These are phyloP conservation scores for Coemansia erecta DNA, from an alignment of 192 early-diverging fungal species.

Conservation along the genomic window DNA sequence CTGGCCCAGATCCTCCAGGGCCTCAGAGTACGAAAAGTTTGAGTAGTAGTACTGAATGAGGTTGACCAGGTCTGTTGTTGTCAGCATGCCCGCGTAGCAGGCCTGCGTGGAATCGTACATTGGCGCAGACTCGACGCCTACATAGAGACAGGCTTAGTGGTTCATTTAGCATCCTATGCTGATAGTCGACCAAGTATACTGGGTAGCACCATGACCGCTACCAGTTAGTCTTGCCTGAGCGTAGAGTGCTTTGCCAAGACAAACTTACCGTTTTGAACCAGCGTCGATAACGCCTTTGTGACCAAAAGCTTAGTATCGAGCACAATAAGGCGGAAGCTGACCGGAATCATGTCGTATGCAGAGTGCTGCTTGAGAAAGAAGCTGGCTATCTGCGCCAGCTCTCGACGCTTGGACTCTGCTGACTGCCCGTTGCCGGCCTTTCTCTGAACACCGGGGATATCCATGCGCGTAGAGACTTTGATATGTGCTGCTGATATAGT, in stretches of 20 bases:
- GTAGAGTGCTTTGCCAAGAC: background rate
- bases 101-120: conserved; percentile 80
- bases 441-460: conserved; percentile 24
- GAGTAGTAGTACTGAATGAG: conserved; percentile 91
- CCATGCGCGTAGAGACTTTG: conserved; percentile 15
- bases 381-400: conserved; percentile 52
- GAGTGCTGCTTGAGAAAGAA: conserved; percentile 78
- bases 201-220: too few relatives aligned
- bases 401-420: conserved; percentile 36
- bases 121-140: conserved; percentile 90
- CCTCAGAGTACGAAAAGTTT: conserved; percentile 73
- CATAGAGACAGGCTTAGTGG: too few relatives aligned
- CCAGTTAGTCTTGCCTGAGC: background rate
- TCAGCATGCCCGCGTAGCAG: conserved; percentile 92
- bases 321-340: conserved; percentile 86
- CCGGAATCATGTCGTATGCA: conserved; percentile 88
- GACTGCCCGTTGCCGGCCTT: conserved; percentile 8
- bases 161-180: too few relatives aligned
- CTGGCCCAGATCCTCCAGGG: conserved; percentile 84
- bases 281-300: conserved; percentile 85
- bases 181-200: too few relatives aligned
- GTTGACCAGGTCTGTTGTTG: conserved; percentile 93
- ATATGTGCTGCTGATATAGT: too few relatives aligned
- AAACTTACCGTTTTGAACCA: conserved; percentile 89
- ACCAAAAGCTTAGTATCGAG: conserved; percentile 87